Conservation (phyloP, 2,329 filamentous ascomycete species). For the Arthrobotrys entomopaga region DNA sequence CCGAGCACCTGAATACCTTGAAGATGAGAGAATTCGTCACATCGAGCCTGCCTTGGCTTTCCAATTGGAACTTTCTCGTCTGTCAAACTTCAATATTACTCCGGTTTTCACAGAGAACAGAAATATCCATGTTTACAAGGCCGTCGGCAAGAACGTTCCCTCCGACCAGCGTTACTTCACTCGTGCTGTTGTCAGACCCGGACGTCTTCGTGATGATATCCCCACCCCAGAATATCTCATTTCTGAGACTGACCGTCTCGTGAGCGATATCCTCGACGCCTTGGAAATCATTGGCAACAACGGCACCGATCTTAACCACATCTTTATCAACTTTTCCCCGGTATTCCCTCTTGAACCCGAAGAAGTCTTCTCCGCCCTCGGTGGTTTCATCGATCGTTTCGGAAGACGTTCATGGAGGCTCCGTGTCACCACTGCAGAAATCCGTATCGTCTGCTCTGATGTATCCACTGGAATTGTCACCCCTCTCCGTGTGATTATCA, state of each 20-base stretch:
- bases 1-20: conserved; percentile 86
- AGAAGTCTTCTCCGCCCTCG: conserved; percentile 91
- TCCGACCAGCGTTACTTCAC: conserved; percentile 99
- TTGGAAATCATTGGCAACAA: conserved; percentile 99
- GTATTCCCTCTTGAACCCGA: conserved; percentile 90
- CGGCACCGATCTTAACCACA: conserved; percentile 98
- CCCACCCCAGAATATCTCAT: conserved; percentile 98
- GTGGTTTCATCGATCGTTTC: conserved; percentile 95
- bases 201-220: conserved; percentile 94
- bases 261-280: conserved; percentile 97
- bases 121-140: conserved; percentile 99
- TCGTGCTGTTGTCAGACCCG: conserved; percentile 91
- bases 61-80: conserved; percentile 93
- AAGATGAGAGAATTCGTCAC: conserved; percentile 96
- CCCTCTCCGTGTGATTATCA: conserved; percentile 94
- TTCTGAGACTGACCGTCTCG: conserved; percentile 92
- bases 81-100: conserved; percentile 97
- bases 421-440: conserved; percentile 95
- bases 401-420: conserved; percentile 94
- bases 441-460: conserved; percentile 97
- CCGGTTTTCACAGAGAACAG: conserved; percentile 99
- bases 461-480: conserved; percentile 83
- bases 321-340: conserved; percentile 99
- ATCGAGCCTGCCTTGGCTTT: conserved; percentile 95
- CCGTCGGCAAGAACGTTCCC: conserved; percentile 90